phyloP scores from a whole-genome alignment of 352 stramenopile species.

The Phytophthora cajani region DNA sequence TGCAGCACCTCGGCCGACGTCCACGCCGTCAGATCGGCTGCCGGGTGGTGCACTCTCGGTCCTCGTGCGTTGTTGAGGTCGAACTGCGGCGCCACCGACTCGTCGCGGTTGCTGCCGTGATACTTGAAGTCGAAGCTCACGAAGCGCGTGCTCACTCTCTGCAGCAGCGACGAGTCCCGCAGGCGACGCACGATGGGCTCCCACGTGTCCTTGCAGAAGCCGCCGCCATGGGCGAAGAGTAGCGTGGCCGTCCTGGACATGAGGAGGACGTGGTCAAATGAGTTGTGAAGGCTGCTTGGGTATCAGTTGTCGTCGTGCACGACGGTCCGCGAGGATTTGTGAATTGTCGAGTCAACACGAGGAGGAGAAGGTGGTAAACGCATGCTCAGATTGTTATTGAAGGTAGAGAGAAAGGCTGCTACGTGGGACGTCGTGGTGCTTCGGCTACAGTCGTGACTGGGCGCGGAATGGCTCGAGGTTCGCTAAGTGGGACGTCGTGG shows the following conservation, averaged over 20 bases:
- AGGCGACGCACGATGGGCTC: conserved; percentile 51
- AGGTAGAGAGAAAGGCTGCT: background rate
- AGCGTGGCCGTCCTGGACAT: conserved; percentile 42
- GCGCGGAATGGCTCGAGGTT: conserved; percentile 23
- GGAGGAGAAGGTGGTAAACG: conserved; percentile 8
- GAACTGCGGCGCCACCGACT: conserved; percentile 34
- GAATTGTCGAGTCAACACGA: conserved; percentile 12
- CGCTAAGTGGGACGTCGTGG: conserved; percentile 7
- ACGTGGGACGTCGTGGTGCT: conserved; percentile 6
- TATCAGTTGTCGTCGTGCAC: background rate
- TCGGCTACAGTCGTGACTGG: conserved; percentile 19
- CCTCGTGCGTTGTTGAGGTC: conserved; percentile 32
- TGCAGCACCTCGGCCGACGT: conserved; percentile 32
- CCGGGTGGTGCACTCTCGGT: conserved; percentile 46
- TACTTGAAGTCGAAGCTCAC: conserved; percentile 58
- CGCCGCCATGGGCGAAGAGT: conserved; percentile 54
- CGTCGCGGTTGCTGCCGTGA: conserved; percentile 57
- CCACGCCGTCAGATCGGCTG: conserved; percentile 29
- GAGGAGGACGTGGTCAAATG: background rate
- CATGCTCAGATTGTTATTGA: conserved; percentile 18
- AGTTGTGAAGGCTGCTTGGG: conserved; percentile 3
- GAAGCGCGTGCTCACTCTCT: conserved; percentile 23
- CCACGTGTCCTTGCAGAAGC: conserved; percentile 61
- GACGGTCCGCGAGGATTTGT: conserved; percentile 1
- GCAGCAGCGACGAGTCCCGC: conserved; percentile 36